Percentiles rank a stretch among this genome's conserved stretches.
phyloP scores from a whole-genome alignment of 176 grass and related monocot species.

The Bonia amplexicaulis region DNA sequence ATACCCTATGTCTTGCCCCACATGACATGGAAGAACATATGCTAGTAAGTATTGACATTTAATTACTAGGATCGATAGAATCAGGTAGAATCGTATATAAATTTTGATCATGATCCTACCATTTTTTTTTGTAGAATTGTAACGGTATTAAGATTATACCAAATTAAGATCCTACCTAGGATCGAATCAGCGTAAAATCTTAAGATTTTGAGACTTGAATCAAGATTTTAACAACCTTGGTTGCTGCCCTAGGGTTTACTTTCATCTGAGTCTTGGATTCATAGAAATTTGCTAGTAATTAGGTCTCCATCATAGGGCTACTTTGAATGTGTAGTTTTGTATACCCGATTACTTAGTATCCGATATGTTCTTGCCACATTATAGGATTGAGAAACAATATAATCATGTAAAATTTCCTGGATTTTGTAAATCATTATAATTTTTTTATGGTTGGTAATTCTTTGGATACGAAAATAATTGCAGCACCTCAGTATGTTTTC shows the following conservation, averaged over 20 bases:
- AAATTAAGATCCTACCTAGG: too few relatives aligned
- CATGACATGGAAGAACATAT: too few relatives aligned
- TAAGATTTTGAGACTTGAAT: too few relatives aligned
- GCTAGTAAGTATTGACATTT: too few relatives aligned
- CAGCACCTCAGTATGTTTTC: neutral
- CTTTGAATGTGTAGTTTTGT: neutral
- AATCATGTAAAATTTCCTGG: neutral
- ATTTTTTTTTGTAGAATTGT: too few relatives aligned
- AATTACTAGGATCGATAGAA: too few relatives aligned
- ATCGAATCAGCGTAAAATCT: too few relatives aligned
- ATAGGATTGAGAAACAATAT: neutral
- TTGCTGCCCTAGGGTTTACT: neutral
- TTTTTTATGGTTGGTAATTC: neutral
- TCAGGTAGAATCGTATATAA: too few relatives aligned
- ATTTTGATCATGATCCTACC: too few relatives aligned
- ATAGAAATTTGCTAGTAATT: neutral
- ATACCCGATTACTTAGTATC: neutral
- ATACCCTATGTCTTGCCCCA: too few relatives aligned
- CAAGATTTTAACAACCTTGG: too few relatives aligned
- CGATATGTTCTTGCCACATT: neutral
- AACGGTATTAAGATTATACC: too few relatives aligned
- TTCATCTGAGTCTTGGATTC: neutral
- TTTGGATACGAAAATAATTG: neutral
- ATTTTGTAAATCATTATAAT: neutral
- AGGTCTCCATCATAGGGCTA: neutral